Base-by-base conservation (phyloP, 768 basidiomycete species). In the Suillus fuscotomentosus region DNA sequence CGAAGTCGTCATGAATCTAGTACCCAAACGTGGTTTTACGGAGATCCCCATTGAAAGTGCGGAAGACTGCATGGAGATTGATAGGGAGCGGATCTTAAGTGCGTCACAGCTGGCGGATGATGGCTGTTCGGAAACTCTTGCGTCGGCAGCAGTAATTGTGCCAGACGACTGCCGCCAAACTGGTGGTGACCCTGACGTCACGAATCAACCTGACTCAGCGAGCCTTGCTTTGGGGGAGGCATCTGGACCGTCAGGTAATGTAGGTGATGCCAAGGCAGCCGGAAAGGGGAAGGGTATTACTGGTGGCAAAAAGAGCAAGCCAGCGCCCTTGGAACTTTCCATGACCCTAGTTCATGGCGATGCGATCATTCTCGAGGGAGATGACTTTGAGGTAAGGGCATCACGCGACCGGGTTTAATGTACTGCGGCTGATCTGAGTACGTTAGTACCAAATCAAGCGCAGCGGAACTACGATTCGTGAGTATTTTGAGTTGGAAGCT, bases 281-380 rank as follows among this genome's bases (percentile, higher is more conserved):
- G 8, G 42, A 53, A 72, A 67, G 61, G 67, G 61, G 27, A 75
- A 74, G 27, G 56, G 47, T 59, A 31, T 11, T 59, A 36, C 14
- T n/a, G 68, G 68, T 38, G 62, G 15, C 24, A 64, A 66, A 59
- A 73, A 66, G 66, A 66, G 2, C 56, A 68, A 70, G 66, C 24
- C 63, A 17, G 48, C 65, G 14, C 48, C 59, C 9, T 70, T 69
- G 15, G 61, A 68, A 53, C 70, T 76, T 24, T 69, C 73, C 20
- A 43, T 79, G 61, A 79, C 76, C 22, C 69, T 81, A 45, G 73
- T 79, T 9, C 80, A 82, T 62, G 79, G 81, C 0, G 80, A 81
- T 69, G 70, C 74, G 59, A 66, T 77, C 2, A 54, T 81, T 45
- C 70, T 81, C 7, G 67, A 9, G 3, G 80, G 81, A 11, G 80